Conservation (phyloP, 192 early-diverging fungal genomes). For the Rhizoclosmatium sp. region DNA sequence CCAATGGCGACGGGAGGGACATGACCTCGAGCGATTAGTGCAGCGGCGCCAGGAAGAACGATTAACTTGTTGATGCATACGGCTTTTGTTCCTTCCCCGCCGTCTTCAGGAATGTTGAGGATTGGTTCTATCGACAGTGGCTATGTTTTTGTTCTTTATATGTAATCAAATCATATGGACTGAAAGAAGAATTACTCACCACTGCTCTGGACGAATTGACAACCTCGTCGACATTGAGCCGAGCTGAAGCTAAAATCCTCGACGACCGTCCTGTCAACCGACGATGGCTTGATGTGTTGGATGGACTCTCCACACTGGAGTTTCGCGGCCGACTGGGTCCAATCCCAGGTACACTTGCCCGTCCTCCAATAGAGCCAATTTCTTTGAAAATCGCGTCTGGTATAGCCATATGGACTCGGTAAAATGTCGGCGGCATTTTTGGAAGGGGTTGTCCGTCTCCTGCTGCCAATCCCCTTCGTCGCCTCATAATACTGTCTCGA, state of each 20-base stretch:
- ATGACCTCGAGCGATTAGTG: slow-evolving; percentile 7
- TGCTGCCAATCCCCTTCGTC: background rate
- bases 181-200: too few relatives aligned
- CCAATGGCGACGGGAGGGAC: slow-evolving; percentile 4
- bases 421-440: slow-evolving; percentile 18
- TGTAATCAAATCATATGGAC: too few relatives aligned
- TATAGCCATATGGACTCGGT: slow-evolving; percentile 19
- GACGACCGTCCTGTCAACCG: background rate
- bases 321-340: background rate
- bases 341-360: background rate
- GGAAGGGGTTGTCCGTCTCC: slow-evolving; percentile 6
- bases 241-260: background rate
- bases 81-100: slow-evolving; percentile 13
- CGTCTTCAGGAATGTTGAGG: background rate
- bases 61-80: slow-evolving; percentile 12
- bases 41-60: slow-evolving; percentile 1
- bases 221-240: background rate
- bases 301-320: background rate
- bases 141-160: background rate
- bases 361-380: background rate
- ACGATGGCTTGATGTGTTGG: background rate
- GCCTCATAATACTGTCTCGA: background rate
- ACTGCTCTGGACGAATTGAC: background rate
- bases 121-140: slow-evolving; percentile 20
- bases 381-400: slow-evolving; percentile 1